Evolutionary conservation across 371 early-diverging fungal species (phyloP), one percentile per base, ranked within the genome.

Genomic region (Nematocida displodere): DNA sequence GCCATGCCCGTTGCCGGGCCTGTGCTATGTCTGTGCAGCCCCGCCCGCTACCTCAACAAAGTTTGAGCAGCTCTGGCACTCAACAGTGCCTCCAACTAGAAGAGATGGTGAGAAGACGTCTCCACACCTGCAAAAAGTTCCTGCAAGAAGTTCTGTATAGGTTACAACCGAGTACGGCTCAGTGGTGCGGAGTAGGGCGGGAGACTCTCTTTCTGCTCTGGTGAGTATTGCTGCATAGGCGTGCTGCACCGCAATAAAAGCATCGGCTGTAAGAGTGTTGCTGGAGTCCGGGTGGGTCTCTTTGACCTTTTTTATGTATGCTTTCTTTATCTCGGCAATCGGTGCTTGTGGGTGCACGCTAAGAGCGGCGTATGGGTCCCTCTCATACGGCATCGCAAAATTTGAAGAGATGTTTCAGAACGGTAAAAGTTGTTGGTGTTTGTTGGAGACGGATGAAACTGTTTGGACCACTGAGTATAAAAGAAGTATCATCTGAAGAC

Each of bases 311-410:
- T 87, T 88, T 64, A 89, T 88, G 85, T 91, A 97, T 48, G 91
- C 91, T 78, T 88, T 89, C 78, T 89, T 92, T 79, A 95, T 93
- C 76, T 94, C 92, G 50, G 86, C 83, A 77, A 86, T 85, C 8
- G 87, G 82, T 8, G 94, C 93, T 31, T 86, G 85, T 39, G 89
- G 87, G 17, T 88, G 82, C 20, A 97, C 88, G 13, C 89, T 92
- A 17, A 97, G 86, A 28, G 93, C 81, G 64, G 90, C 90, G 82
- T 94, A 90, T 64, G 81, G 78, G 64, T 42, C 20, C n/a, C 31
- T 17, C 68, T 53, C 53, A 13, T 22, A 11, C n/a, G 11, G 13
- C 44, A 44, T 44, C 11, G n/a, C n/a, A n/a, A n/a, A n/a, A n/a
- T n/a, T n/a, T n/a, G n/a, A n/a, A n/a, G n/a, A n/a, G n/a, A n/a